phyloP scores from a whole-genome alignment of 2,329 filamentous ascomycete genomes.

The Tolypocladium paradoxum region DNA sequence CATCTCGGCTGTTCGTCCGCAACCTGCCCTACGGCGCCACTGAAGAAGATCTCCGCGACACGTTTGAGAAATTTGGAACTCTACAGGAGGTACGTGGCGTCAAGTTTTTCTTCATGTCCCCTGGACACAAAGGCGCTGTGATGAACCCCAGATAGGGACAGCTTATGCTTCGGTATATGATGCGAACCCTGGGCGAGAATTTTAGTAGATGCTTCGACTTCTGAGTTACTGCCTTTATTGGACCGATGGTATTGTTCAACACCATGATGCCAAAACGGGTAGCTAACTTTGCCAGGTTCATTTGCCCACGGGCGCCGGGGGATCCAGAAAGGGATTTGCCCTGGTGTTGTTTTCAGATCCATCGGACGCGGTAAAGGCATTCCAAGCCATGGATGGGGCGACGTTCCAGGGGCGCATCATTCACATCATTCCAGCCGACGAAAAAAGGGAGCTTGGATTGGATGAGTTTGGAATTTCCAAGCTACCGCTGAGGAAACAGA shows the following conservation, averaged over 20 bases:
- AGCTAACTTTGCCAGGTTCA: constrained; percentile 57
- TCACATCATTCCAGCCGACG: constrained; percentile 76
- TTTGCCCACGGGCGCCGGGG: constrained; percentile 62
- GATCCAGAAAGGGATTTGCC: constrained; percentile 79
- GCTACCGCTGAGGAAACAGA: constrained; percentile 88
- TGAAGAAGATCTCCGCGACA: constrained; percentile 62
- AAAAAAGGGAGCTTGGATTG: constrained; percentile 70
- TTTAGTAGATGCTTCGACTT: constrained; percentile 99
- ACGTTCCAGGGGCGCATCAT: constrained; percentile 88
- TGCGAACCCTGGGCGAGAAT: constrained; percentile 83
- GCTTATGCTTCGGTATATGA: constrained; percentile 90
- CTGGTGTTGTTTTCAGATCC: constrained; percentile 70
- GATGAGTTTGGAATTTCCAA: constrained; percentile 88
- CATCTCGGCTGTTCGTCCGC: constrained; percentile 72
- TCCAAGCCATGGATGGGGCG: constrained; percentile 67
- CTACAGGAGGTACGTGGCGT: constrained; percentile 71
- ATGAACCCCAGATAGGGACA: constrained; percentile 99
- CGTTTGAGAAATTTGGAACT: constrained; percentile 63
- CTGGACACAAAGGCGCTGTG: constrained; percentile 40
- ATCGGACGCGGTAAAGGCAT: constrained; percentile 66
- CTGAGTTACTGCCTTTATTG: constrained; percentile 44
- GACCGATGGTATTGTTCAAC: constrained; percentile 9
- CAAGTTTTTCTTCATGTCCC: constrained; percentile 3
- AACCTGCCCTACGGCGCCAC: constrained; percentile 77
- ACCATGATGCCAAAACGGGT: constrained; percentile 6